These are phyloP conservation scores for Aspergillus arachidicola DNA, from an alignment of 2,329 filamentous ascomycete species.

Conservation along the genomic window DNA sequence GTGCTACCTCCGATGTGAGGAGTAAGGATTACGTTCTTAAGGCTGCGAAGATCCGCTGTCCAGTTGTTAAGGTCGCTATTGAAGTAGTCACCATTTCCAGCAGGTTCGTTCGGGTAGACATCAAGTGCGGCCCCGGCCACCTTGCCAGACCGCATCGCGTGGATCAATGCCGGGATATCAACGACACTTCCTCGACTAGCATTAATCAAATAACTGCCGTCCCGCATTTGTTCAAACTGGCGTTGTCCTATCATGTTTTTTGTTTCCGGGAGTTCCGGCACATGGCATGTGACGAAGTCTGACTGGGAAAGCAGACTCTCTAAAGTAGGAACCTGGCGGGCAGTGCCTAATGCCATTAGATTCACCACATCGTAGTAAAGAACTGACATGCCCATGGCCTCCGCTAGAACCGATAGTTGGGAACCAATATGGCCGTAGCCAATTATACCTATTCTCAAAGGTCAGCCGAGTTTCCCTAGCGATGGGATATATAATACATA, in stretches of 20 bases:
- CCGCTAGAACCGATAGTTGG: conserved; percentile 90
- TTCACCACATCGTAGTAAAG: conserved; percentile 96
- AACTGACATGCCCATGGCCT: conserved; percentile 97
- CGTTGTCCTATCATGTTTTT: conserved; percentile 83
- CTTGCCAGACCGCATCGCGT: conserved; percentile 82
- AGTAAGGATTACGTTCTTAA: conserved; percentile 93
- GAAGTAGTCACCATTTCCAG: conserved; percentile 94
- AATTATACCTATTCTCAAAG: conserved; percentile 68
- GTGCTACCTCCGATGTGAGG: conserved; percentile 98
- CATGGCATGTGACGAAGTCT: conserved; percentile 93
- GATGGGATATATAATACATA: conserved; percentile 35
- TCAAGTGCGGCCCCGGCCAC: conserved; percentile 94
- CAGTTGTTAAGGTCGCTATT: conserved; percentile 79
- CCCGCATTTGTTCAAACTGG: conserved; percentile 87
- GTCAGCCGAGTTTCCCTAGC: conserved; percentile 14
- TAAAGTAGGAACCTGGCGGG: conserved; percentile 78
- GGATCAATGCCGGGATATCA: conserved; percentile 87
- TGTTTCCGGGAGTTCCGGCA: conserved; percentile 90
- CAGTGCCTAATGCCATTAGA: conserved; percentile 89
- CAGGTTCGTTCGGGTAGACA: conserved; percentile 92
- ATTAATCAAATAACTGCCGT: conserved; percentile 92
- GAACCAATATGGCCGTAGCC: conserved; percentile 98
- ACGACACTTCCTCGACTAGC: conserved; percentile 92
- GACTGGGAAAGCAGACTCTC: conserved; percentile 74
- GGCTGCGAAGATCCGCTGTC: conserved; percentile 78